These are phyloP conservation scores for Sarcodon aspratus DNA, from an alignment of 768 basidiomycete genomes.

Conservation along the genomic window DNA sequence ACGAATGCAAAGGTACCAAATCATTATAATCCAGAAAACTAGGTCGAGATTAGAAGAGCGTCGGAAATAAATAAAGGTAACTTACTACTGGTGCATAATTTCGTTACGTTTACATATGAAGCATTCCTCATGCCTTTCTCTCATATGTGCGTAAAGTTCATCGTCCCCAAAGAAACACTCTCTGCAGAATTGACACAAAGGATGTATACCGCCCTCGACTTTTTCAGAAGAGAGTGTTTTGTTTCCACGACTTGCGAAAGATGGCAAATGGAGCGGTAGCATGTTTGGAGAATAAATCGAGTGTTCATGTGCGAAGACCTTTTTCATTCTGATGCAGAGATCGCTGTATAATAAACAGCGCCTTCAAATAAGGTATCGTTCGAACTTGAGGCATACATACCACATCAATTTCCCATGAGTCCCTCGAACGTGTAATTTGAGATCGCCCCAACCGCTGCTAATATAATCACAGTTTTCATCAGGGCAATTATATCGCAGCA, in stretches of 20 bases:
- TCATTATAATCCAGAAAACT: slow-evolving; percentile 77
- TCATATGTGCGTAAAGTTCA: slow-evolving; percentile 88
- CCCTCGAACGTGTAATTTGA: slow-evolving; percentile 75
- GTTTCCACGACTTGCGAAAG: slow-evolving; percentile 32
- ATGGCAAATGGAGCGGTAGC: slow-evolving; percentile 69
- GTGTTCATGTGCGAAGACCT: slow-evolving; percentile 95
- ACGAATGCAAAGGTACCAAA: slow-evolving; percentile 32
- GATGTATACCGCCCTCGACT: slow-evolving; percentile 64
- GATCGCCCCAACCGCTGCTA: slow-evolving; percentile 80
- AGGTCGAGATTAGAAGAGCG: background rate
- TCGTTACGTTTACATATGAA: slow-evolving; percentile 86
- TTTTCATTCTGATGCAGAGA: slow-evolving; percentile 80
- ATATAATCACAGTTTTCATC: slow-evolving; percentile 74
- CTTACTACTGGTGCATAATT: slow-evolving; percentile 77
- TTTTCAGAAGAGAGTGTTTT: slow-evolving; percentile 34
- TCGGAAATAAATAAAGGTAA: slow-evolving; percentile 9
- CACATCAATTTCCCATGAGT: slow-evolving; percentile 74
- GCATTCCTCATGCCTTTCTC: slow-evolving; percentile 91
- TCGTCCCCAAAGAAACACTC: slow-evolving; percentile 91
- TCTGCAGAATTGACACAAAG: slow-evolving; percentile 81
- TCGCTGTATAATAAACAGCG: slow-evolving; percentile 36
- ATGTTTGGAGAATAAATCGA: slow-evolving; percentile 60
- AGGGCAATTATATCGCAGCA: slow-evolving; percentile 93
- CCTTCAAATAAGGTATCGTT: background rate
- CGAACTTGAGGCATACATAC: slow-evolving; percentile 26